These are phyloP conservation scores for Fomitopsis betulina DNA, from an alignment of 1,284 basidiomycete genomes.

Conservation along the genomic window DNA sequence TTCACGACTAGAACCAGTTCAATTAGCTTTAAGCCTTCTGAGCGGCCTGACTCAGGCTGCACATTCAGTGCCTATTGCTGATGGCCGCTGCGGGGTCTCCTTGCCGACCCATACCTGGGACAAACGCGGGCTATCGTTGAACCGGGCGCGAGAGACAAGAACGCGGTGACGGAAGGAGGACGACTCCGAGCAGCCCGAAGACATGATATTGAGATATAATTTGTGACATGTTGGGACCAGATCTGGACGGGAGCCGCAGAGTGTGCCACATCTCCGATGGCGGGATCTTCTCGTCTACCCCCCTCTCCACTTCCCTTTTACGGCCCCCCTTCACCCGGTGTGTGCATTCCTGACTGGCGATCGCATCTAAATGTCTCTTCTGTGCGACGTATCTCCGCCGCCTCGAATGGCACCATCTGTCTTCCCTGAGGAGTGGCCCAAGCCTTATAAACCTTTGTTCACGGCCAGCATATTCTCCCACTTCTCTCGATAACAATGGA, in stretches of 20 bases:
- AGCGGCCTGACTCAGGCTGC: not conserved
- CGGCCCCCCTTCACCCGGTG: not conserved
- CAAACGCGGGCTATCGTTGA: not conserved
- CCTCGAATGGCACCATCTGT: not conserved
- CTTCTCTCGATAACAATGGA: constrained; percentile 11
- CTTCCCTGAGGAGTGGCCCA: not conserved
- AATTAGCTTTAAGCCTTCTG: not conserved
- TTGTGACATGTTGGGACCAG: not conserved
- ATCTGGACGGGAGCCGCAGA: constrained; percentile 2
- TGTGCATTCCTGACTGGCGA: not conserved
- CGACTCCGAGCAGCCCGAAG: not conserved
- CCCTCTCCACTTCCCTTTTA: not conserved
- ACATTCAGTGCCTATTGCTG: not conserved
- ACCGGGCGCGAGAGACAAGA: not conserved
- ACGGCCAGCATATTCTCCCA: not conserved
- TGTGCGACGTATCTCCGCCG: not conserved
- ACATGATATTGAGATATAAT: not conserved
- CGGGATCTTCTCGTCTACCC: not conserved
- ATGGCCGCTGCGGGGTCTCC: not conserved
- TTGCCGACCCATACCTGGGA: not conserved
- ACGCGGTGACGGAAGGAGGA: not conserved
- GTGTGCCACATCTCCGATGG: constrained; percentile 20
- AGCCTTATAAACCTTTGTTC: not conserved
- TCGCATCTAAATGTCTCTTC: not conserved
- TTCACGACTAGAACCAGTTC: not conserved